Base-by-base conservation (phyloP, 164 flowering plant species). In the Akebia trifoliata region DNA sequence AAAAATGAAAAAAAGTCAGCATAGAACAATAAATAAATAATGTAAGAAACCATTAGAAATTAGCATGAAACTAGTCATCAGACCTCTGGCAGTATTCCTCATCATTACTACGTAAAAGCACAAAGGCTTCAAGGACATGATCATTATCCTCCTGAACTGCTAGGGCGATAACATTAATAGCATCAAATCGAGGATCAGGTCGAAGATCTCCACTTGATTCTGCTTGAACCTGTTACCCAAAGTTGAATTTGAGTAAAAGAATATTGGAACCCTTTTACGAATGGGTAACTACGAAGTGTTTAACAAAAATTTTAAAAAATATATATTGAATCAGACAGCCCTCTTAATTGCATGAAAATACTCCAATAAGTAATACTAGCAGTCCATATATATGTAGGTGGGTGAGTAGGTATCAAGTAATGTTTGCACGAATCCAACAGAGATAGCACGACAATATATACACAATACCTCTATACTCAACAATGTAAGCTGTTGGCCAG, bases 181-280 rank as follows among this genome's bases (percentile, higher is more conserved):
- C 85, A 78, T 94, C 99, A 79, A 72, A 74, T 22, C 79, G 84
- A 62, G 99, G 99, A 73, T 94, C 89, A 38, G 99, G 90, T 64
- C 78, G 78, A 43, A 90, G 75, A 73, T 94, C 86, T 59, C 85
- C 96, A 68, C 95, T 86, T 55, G 85, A 83, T 77, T 84, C 95
- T 64, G 99, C 81, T 26, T 73, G 87, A 73, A 94, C 74, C 97
- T 90, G 75, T 51, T 15, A 66, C 22, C 39, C 45, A 49, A 34
- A 42, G 54, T 35, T 15, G 4, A 38, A 57, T 42, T 20, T 60
- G 40, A 58, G 60, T 56, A 11, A 42, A 56, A 28, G 14, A 34
- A 38, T 0, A 4, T 26, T 18, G 25, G n/a, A 39, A 26, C 1
- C 1, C 4, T 0, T 22, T 22, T 5, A 22, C 17, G 36, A n/a